Percentiles rank a stretch among this genome's conserved stretches.
These are phyloP conservation scores for Papiliotrema nemorosa DNA, from an alignment of 1,284 basidiomycete genomes.

Conservation along the genomic window DNA sequence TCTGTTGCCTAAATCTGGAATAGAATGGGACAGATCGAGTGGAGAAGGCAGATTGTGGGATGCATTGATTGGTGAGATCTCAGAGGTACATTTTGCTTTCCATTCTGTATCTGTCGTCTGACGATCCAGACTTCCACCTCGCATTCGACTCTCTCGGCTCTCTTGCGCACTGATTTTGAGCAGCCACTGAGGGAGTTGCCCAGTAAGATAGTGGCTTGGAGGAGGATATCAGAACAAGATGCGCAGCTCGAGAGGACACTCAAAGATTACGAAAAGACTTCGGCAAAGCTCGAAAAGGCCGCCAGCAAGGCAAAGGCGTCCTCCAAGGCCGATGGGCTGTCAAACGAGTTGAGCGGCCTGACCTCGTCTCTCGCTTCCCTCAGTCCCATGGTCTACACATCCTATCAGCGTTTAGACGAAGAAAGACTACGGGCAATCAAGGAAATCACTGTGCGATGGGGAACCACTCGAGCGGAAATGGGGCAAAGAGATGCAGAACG, in stretches of 20 bases:
- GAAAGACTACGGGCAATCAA: conserved; percentile 42
- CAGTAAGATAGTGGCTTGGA: conserved; percentile 40
- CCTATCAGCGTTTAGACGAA: conserved; percentile 46
- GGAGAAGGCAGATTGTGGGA: conserved; percentile 44
- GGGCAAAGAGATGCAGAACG: conserved; percentile 40
- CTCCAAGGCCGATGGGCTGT: conserved; percentile 33
- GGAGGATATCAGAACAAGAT: conserved; percentile 40
- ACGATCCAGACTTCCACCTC: conserved; percentile 34
- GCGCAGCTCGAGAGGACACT: conserved; percentile 41
- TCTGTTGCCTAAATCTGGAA: conserved; percentile 31
- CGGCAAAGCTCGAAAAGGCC: conserved; percentile 45
- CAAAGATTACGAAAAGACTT: conserved; percentile 46
- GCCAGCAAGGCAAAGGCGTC: conserved; percentile 40
- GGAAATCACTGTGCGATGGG: conserved; percentile 47
- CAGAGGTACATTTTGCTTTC: conserved; percentile 35
- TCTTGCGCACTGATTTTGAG: conserved; percentile 40
- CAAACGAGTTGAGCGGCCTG: conserved; percentile 34
- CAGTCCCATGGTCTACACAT: conserved; percentile 42
- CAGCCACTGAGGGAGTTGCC: conserved; percentile 42
- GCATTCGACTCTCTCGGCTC: conserved; percentile 36
- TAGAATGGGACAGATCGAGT: conserved; percentile 36
- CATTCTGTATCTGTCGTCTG: neutral
- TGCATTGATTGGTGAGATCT: conserved; percentile 38
- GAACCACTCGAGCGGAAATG: conserved; percentile 44
- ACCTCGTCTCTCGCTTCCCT: conserved; percentile 31